A percentile compares a stretch with the other conserved stretches of the same genome.
Conservation (phyloP, 345 rosid genomes). For the Arabis alpina region DNA sequence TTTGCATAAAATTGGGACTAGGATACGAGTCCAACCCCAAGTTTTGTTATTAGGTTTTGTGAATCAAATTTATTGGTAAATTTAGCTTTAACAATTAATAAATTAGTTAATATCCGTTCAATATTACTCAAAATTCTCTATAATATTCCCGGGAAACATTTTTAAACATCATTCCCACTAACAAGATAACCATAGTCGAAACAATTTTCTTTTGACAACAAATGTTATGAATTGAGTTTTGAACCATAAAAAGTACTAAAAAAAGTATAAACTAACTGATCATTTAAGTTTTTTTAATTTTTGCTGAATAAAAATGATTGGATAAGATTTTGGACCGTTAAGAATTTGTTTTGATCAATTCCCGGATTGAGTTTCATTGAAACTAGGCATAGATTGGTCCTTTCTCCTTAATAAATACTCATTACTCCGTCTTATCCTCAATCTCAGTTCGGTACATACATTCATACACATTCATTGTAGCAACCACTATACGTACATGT, state of each 20-base stretch:
- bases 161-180: too few relatives aligned
- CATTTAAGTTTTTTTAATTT: not conserved
- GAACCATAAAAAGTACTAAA: too few relatives aligned
- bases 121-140: too few relatives aligned
- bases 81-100: too few relatives aligned
- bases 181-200: too few relatives aligned
- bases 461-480: slow-evolving; percentile 10
- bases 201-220: not conserved
- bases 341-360: slow-evolving; percentile 5
- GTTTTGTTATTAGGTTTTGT: too few relatives aligned
- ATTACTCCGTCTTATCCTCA: not conserved
- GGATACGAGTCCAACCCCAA: too few relatives aligned
- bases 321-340: not conserved
- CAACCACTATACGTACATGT: not conserved
- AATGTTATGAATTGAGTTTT: not conserved
- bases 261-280: not conserved
- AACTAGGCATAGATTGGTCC: slow-evolving; percentile 16
- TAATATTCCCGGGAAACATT: too few relatives aligned
- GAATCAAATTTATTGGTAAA: too few relatives aligned
- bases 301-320: not conserved
- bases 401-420: slow-evolving; percentile 11
- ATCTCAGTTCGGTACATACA: not conserved
- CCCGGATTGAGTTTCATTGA: slow-evolving; percentile 4
- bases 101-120: too few relatives aligned
- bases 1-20: too few relatives aligned